These are phyloP conservation scores for Saccharomyces hybrid DNA, from an alignment of 1,139 yeast species.

Conservation along the genomic window DNA sequence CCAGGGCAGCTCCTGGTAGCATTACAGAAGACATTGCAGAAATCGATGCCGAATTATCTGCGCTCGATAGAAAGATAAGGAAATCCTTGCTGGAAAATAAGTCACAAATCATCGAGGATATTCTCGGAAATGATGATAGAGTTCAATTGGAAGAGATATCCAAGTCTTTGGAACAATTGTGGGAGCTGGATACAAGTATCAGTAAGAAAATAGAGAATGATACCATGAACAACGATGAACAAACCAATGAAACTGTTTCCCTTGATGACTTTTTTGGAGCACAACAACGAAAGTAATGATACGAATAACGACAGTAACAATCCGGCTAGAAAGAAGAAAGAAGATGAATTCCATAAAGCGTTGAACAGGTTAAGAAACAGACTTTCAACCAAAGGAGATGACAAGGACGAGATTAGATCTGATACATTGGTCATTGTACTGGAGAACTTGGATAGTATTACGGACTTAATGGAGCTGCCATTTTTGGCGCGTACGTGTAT, in stretches of 20 bases:
- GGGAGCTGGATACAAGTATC: constrained; percentile 28
- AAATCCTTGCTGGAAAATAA: constrained; percentile 31
- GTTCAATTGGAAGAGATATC: constrained; percentile 25
- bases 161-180: constrained; percentile 31
- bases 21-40: constrained; percentile 44
- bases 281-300: constrained; percentile 14
- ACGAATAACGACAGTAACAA: neutral
- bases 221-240: constrained; percentile 10
- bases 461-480: constrained; percentile 78
- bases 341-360: constrained; percentile 32
- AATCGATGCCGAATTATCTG: constrained; percentile 37
- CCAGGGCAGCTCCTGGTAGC: constrained; percentile 26
- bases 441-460: constrained; percentile 59
- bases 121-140: constrained; percentile 22
- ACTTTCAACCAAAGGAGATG: constrained; percentile 9
- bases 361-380: constrained; percentile 25
- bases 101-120: constrained; percentile 31
- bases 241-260: constrained; percentile 1
- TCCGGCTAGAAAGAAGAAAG: constrained; percentile 11
- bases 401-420: constrained; percentile 13
- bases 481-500: constrained; percentile 77
- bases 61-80: constrained; percentile 35
- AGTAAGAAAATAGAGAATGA: constrained; percentile 14
- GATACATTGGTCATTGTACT: constrained; percentile 40
- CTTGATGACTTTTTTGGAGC: constrained; percentile 5